These are phyloP conservation scores for Tinospora cordifolia DNA, from an alignment of 164 flowering plant genomes.

Conservation along the genomic window DNA sequence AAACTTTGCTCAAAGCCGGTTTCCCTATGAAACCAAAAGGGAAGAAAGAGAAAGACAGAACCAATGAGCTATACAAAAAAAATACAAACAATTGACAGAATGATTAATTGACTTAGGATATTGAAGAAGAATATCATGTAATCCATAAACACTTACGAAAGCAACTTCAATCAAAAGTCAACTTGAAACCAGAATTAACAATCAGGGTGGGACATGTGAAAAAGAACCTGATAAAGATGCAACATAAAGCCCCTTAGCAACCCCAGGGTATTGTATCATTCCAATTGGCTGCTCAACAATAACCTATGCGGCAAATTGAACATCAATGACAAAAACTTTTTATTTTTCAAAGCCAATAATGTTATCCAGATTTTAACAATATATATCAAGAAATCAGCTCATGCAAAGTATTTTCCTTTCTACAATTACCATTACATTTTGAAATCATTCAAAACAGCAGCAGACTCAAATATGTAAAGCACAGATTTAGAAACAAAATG, in stretches of 20 bases:
- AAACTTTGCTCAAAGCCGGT: constrained; percentile 67
- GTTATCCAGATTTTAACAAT: not conserved
- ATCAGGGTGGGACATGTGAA: not conserved
- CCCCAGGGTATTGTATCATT: constrained; percentile 65
- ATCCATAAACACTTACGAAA: not conserved
- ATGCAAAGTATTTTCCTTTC: too few relatives aligned
- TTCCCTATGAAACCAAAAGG: constrained; percentile 40
- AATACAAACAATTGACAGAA: constrained; percentile 2
- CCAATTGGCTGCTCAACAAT: constrained; percentile 76
- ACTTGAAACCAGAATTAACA: not conserved
- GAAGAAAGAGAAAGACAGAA: not conserved
- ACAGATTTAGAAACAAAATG: too few relatives aligned
- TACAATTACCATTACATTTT: too few relatives aligned
- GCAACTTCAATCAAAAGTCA: not conserved
- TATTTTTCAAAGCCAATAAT: not conserved
- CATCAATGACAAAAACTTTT: not conserved
- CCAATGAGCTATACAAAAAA: not conserved
- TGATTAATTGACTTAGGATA: not conserved
- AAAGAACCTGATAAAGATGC: constrained; percentile 72
- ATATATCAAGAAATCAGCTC: too few relatives aligned
- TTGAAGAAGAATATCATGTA: not conserved
- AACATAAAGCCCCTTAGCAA: constrained; percentile 84
- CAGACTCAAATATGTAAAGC: too few relatives aligned
- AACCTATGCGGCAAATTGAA: constrained; percentile 35
- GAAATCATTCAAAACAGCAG: too few relatives aligned